These are phyloP conservation scores for Microdochium trichocladiopsis DNA, from an alignment of 2,329 filamentous ascomycete species.

Conservation along the genomic window DNA sequence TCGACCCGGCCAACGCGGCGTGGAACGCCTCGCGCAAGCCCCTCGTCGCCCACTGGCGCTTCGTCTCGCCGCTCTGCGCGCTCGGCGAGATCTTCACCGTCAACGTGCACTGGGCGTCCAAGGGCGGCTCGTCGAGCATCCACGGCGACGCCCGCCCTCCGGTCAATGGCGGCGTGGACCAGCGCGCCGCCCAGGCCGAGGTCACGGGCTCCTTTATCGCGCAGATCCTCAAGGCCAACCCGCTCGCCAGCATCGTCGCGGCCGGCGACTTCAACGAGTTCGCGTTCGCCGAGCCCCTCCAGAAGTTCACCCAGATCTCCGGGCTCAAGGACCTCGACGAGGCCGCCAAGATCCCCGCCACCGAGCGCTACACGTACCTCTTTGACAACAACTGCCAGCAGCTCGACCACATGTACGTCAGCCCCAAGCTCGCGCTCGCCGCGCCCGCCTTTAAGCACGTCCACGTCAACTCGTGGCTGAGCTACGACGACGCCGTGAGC, in stretches of 20 bases:
- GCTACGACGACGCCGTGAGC: constrained; percentile 46
- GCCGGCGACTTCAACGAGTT: constrained; percentile 72
- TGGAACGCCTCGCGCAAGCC: constrained; percentile 61
- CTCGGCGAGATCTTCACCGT: constrained; percentile 58
- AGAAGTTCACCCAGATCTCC: constrained; percentile 43
- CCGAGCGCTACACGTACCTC: constrained; percentile 64
- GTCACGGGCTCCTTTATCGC: constrained; percentile 52
- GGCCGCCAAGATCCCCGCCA: constrained; percentile 38
- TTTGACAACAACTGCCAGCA: constrained; percentile 64
- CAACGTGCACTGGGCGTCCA: constrained; percentile 62
- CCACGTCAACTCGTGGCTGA: constrained; percentile 65
- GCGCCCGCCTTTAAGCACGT: constrained; percentile 54
- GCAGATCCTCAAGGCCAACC: constrained; percentile 48
- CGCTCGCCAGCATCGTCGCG: constrained; percentile 48
- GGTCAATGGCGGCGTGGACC: constrained; percentile 55
- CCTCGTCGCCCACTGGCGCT: constrained; percentile 58
- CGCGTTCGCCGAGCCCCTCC: constrained; percentile 51
- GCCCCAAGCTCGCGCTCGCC: constrained; percentile 36
- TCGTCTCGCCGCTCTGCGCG: constrained; percentile 33
- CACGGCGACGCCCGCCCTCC: constrained; percentile 62
- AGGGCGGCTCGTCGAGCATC: constrained; percentile 57
- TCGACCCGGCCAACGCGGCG: constrained; percentile 53
- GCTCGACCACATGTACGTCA: constrained; percentile 65
- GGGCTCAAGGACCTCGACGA: constrained; percentile 57
- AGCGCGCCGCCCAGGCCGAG: constrained; percentile 48